Evolutionary conservation across 1,139 yeast species (phyloP).

Genomic region (Saccharomyces hybrid): DNA sequence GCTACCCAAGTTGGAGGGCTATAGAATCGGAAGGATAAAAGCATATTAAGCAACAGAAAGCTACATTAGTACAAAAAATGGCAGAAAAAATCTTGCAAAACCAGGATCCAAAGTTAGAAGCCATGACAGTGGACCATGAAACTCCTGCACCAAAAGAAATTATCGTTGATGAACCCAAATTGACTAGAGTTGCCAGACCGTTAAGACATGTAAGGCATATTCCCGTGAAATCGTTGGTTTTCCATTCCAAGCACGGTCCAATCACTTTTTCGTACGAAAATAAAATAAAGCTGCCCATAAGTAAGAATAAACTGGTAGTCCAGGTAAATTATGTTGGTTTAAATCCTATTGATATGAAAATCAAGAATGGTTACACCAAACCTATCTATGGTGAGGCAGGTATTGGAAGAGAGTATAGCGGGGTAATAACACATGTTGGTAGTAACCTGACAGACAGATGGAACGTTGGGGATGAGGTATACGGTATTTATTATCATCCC

Average conservation of each 20-base stretch:
- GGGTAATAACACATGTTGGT: conserved; percentile 56
- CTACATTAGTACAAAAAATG: conserved; percentile 3
- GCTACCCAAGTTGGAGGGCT: not conserved
- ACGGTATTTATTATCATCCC: too few species aligned
- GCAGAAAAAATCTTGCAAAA: conserved; percentile 11
- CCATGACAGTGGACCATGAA: conserved; percentile 9
- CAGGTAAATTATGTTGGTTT: conserved; percentile 56
- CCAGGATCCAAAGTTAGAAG: conserved; percentile 13
- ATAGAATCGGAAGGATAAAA: not conserved
- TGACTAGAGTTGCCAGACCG: conserved; percentile 32
- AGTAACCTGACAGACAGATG: conserved; percentile 34
- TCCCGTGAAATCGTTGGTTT: conserved; percentile 31
- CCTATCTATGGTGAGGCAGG: conserved; percentile 43
- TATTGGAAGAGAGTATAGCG: conserved; percentile 63
- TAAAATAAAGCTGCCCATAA: conserved; percentile 34
- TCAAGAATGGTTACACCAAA: conserved; percentile 29
- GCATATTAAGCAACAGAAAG: not conserved
- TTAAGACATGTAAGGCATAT: conserved; percentile 30
- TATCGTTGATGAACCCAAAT: conserved; percentile 3
- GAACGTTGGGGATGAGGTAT: conserved; percentile 7
- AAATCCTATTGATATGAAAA: not conserved
- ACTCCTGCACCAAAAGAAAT: conserved; percentile 10
- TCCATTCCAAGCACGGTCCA: conserved; percentile 28
- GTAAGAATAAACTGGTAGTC: conserved; percentile 41
- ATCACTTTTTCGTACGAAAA: conserved; percentile 33